Percentiles rank a stretch among this genome's conserved stretches.
Evolutionary conservation across 2,329 filamentous ascomycete species (phyloP).

Genomic region (Aspergillus sp.): DNA sequence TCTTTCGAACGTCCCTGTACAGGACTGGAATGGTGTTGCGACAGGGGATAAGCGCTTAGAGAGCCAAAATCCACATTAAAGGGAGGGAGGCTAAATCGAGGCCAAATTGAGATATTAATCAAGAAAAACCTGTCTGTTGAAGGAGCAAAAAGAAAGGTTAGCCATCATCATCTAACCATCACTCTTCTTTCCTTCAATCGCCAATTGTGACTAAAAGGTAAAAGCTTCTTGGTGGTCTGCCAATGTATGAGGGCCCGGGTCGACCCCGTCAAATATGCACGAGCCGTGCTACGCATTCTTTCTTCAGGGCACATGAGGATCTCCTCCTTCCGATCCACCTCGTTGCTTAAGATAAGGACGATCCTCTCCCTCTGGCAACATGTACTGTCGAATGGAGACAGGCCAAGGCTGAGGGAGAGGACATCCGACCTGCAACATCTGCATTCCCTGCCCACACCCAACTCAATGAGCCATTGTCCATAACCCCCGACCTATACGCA

Average conservation of each 20-base stretch:
- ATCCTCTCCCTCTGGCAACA: slow-evolving; percentile 11
- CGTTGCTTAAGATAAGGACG: slow-evolving; percentile 9
- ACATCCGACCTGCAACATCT: neutral
- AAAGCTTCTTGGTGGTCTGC: slow-evolving; percentile 13
- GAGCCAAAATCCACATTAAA: slow-evolving; percentile 32
- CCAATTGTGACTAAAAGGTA: slow-evolving; percentile 1
- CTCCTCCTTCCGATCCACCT: slow-evolving; percentile 18
- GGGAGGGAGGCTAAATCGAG: slow-evolving; percentile 27
- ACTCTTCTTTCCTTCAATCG: neutral
- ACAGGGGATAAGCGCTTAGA: slow-evolving; percentile 23
- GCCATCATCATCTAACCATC: slow-evolving; percentile 14
- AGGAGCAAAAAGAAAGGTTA: slow-evolving; percentile 17
- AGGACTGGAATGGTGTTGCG: slow-evolving; percentile 26
- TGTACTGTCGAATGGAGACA: slow-evolving; percentile 10
- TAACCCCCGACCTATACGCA: neutral
- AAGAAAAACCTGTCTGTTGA: slow-evolving; percentile 24
- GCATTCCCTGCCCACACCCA: slow-evolving; percentile 1
- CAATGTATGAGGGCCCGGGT: slow-evolving; percentile 22
- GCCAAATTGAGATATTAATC: slow-evolving; percentile 18
- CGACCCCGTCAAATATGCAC: slow-evolving; percentile 21
- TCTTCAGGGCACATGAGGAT: slow-evolving; percentile 7
- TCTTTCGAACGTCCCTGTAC: slow-evolving; percentile 29
- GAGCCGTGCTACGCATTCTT: slow-evolving; percentile 20
- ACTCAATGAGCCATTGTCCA: neutral
- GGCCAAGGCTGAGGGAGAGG: neutral